Conservation (phyloP, 495 filamentous ascomycete genomes). For the Beverwykella pulmonaria region DNA sequence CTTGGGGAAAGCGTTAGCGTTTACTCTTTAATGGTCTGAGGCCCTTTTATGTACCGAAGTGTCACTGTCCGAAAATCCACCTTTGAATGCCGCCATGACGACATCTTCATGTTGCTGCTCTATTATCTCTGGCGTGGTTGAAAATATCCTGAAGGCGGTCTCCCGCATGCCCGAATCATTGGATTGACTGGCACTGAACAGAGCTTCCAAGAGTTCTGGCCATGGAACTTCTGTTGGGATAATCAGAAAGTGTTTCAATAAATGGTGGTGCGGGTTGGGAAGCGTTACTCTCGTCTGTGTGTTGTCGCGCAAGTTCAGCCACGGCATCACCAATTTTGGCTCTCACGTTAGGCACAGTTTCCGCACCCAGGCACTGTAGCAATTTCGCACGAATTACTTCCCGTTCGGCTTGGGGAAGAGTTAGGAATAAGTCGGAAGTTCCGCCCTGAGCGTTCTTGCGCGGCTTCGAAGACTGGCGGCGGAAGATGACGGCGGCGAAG, state of each 20-base stretch:
- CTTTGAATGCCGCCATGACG: conserved; percentile 80
- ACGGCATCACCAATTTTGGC: conserved; percentile 97
- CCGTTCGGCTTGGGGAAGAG: conserved; percentile 69
- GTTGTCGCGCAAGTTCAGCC: conserved; percentile 91
- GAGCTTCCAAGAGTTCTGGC: conserved; percentile 82
- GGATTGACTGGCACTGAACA: conserved; percentile 88
- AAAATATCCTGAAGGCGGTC: conserved; percentile 89
- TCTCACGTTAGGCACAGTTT: conserved; percentile 70
- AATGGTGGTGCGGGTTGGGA: background rate
- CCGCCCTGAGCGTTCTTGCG: conserved; percentile 74
- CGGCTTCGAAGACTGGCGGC: conserved; percentile 85
- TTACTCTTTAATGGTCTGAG: background rate
- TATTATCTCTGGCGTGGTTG: conserved; percentile 93
- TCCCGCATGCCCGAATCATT: conserved; percentile 79
- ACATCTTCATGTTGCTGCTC: conserved; percentile 91
- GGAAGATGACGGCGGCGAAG: conserved; percentile 92
- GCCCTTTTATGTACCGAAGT: conserved; percentile 61
- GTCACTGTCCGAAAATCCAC: conserved; percentile 87
- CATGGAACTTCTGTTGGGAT: conserved; percentile 70
- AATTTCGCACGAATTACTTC: conserved; percentile 78
- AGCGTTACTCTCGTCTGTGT: conserved; percentile 77
- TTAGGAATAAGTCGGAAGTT: conserved; percentile 79
- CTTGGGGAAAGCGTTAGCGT: conserved; percentile 47
- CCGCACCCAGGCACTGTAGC: conserved; percentile 70
- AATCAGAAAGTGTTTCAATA: background rate